phyloP scores from a whole-genome alignment of 2,329 filamentous ascomycete species.

The Aspergillus sp. region DNA sequence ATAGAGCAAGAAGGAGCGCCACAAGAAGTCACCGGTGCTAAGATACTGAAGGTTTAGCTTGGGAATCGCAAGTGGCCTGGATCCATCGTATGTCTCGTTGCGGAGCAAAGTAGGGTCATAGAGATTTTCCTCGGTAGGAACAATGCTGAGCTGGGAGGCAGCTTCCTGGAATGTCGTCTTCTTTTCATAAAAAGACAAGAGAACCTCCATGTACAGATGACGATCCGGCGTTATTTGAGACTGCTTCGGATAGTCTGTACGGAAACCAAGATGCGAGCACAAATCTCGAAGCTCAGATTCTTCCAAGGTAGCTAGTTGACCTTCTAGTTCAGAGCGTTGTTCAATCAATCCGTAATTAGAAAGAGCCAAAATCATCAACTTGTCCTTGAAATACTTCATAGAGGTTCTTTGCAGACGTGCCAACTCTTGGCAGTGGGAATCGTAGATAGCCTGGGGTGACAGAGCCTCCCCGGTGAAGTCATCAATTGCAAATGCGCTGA shows the following conservation, averaged over 20 bases:
- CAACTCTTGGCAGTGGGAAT: constrained; percentile 74
- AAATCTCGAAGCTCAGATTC: constrained; percentile 74
- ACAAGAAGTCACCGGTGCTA: constrained; percentile 93
- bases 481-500: constrained; percentile 84
- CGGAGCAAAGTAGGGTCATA: constrained; percentile 78
- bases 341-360: constrained; percentile 91
- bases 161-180: constrained; percentile 80
- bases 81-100: constrained; percentile 85
- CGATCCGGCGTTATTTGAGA: constrained; percentile 65
- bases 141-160: constrained; percentile 67
- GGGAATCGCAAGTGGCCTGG: constrained; percentile 81
- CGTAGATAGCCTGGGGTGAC: constrained; percentile 71
- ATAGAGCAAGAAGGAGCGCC: constrained; percentile 87
- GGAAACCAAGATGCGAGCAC: constrained; percentile 70
- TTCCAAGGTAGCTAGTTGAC: constrained; percentile 70
- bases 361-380: constrained; percentile 85
- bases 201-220: constrained; percentile 59
- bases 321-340: constrained; percentile 73
- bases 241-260: constrained; percentile 77
- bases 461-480: constrained; percentile 83
- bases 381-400: constrained; percentile 81
- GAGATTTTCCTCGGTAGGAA: constrained; percentile 80
- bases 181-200: constrained; percentile 75
- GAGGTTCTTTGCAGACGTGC: constrained; percentile 77
- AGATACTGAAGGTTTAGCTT: constrained; percentile 96